Evolutionary conservation across 2,329 filamentous ascomycete genomes (phyloP).

Genomic region (Diaporthe capsici): DNA sequence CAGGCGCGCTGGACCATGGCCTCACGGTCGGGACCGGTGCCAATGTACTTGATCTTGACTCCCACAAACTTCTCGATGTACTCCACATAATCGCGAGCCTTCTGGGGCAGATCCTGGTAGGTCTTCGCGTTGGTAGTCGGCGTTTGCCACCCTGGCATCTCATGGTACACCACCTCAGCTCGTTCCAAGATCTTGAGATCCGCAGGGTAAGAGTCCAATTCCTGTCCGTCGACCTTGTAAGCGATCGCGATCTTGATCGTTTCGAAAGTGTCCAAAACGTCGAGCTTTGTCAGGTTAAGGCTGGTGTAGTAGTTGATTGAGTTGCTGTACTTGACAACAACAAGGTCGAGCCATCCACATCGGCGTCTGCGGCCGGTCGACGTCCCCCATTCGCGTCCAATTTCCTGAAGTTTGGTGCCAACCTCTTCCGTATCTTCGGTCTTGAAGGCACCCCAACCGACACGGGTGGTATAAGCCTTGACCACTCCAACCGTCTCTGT

Average conservation of each 20-base stretch:
- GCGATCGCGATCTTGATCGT: conserved; percentile 82
- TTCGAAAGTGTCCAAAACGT: conserved; percentile 80
- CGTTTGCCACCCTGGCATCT: conserved; percentile 78
- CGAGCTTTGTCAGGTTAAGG: conserved; percentile 71
- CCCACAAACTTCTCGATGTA: conserved; percentile 76
- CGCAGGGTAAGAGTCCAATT: conserved; percentile 75
- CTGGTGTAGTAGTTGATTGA: conserved; percentile 77
- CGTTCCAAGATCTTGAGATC: conserved; percentile 70
- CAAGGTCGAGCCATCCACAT: conserved; percentile 70
- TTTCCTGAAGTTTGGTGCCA: conserved; percentile 56
- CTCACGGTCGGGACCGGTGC: conserved; percentile 75
- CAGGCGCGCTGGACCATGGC: conserved; percentile 65
- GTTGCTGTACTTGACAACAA: conserved; percentile 71
- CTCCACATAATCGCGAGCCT: conserved; percentile 71
- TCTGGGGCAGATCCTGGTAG: conserved; percentile 71
- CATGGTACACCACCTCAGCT: conserved; percentile 76
- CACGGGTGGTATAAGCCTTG: conserved; percentile 70
- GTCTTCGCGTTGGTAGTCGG: conserved; percentile 72
- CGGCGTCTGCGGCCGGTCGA: conserved; percentile 69
- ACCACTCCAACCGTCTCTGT: conserved; percentile 72
- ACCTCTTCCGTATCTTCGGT: conserved; percentile 63
- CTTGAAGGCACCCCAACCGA: conserved; percentile 72
- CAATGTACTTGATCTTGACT: conserved; percentile 74
- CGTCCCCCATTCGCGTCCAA: conserved; percentile 53
- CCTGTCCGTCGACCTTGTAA: conserved; percentile 69